Base-by-base conservation (phyloP, 495 filamentous ascomycete genomes). In the Trichoderma parareesei region DNA sequence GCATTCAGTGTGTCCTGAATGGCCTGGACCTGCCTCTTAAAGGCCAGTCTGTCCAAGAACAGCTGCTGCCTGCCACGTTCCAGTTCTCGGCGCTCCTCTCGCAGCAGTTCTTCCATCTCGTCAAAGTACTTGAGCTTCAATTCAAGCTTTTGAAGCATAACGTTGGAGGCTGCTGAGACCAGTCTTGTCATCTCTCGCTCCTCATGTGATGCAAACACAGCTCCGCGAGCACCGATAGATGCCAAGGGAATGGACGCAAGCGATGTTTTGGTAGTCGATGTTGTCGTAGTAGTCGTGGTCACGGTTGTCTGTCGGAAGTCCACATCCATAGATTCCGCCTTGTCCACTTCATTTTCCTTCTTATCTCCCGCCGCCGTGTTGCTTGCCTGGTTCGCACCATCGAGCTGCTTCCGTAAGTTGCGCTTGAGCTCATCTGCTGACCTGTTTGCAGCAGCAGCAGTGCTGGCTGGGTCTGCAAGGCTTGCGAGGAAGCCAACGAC, bases 151-250 rank as follows among this genome's bases (percentile, higher is more conserved):
- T 90, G 84, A 38, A 97, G 81, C 18, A 88, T 91, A 16, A 91
- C 78, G 72, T 96, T 96, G 63, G 96, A 89, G 0, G 91, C 87
- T 3, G 90, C 85, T 11, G 90, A 91, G 33, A 97, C 90, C 55
- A 97, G 87, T 16, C 89, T 86, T 38, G 93, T 93, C 89, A 97
- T 93, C 73, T 96, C 90, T 38, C 94, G 91, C 75, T 98, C 94
- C 74, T 96, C 92, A 70, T 97, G 92, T 0, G 94, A 97, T 10
- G 92, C 91, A 38, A 98, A 85, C 5, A 88, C 93, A 13, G 89
- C 87, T 27, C 93, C 87, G 64, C 94, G 90, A 1, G 90, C 92
- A 13, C 92, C 92, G 37, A 92, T 87, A 38, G 91, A 81, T 8
- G 90, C 91, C 40, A 98, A 84, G 5, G 94, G 89, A 61, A 95